phyloP scores from a whole-genome alignment of 2,329 filamentous ascomycete genomes.

The Hypocreales sp. region DNA sequence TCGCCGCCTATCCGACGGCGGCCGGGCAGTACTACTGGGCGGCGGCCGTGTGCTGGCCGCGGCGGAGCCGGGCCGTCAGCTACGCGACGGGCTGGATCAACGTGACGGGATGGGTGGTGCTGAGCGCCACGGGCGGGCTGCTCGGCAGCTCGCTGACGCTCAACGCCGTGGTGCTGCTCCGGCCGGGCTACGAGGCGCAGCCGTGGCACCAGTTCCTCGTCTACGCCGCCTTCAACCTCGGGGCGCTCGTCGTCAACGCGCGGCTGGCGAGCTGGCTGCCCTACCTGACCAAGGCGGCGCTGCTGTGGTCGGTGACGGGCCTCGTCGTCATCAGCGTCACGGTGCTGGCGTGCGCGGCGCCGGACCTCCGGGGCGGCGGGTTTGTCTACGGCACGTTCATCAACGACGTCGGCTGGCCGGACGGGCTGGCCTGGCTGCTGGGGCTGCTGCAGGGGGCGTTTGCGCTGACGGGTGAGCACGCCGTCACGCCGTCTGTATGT shows the following conservation, averaged over 20 bases:
- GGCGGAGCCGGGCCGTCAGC: conserved; percentile 45
- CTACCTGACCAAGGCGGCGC: conserved; percentile 50
- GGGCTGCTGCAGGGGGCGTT: conserved; percentile 36
- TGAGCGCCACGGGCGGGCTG: conserved; percentile 53
- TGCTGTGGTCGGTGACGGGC: conserved; percentile 55
- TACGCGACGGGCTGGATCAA: conserved; percentile 64
- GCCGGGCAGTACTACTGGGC: conserved; percentile 61
- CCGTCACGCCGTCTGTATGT: too few relatives aligned
- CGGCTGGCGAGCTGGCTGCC: conserved; percentile 43
- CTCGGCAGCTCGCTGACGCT: conserved; percentile 52
- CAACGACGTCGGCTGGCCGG: conserved; percentile 54
- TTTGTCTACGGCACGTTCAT: conserved; percentile 56
- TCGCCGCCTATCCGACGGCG: conserved; percentile 45
- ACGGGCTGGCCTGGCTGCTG: conserved; percentile 45
- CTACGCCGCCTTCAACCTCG: conserved; percentile 47
- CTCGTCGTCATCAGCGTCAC: conserved; percentile 58
- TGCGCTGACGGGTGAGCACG: conserved; percentile 23
- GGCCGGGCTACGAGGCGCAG: conserved; percentile 38
- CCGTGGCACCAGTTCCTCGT: conserved; percentile 62
- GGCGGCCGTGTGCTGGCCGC: conserved; percentile 43
- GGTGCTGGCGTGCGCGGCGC: conserved; percentile 48
- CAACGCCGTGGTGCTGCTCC: conserved; percentile 46
- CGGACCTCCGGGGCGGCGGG: conserved; percentile 44
- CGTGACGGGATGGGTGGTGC: conserved; percentile 54
- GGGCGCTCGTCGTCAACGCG: conserved; percentile 48